phyloP scores from a whole-genome alignment of 164 flowering plant species.

The Liquidambar formosana region DNA sequence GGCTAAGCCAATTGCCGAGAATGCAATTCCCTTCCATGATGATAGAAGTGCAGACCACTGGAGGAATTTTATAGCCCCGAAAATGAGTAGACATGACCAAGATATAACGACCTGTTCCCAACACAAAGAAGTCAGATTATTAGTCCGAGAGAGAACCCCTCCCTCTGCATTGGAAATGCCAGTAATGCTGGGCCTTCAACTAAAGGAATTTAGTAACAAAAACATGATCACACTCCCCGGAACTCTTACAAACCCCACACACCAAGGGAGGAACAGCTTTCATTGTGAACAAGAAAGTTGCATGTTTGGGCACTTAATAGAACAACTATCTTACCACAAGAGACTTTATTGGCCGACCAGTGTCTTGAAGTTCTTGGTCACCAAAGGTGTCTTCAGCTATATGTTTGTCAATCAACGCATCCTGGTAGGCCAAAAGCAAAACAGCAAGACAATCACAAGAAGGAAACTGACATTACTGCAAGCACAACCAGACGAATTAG shows the following conservation, averaged over 20 bases:
- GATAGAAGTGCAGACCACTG: slow-evolving; percentile 49
- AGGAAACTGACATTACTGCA: background rate
- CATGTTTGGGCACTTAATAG: background rate
- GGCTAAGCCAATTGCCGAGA: slow-evolving; percentile 35
- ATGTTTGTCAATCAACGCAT: slow-evolving; percentile 47
- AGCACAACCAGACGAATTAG: background rate
- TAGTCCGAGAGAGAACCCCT: background rate
- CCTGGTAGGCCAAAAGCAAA: slow-evolving; percentile 29
- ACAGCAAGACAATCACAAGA: slow-evolving; percentile 13
- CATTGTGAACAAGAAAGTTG: no score
- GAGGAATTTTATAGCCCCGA: slow-evolving; percentile 48
- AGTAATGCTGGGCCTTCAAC: no score
- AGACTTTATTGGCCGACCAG: slow-evolving; percentile 42
- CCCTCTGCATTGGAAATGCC: no score
- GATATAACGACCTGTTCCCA: slow-evolving; percentile 45
- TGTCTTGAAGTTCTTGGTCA: slow-evolving; percentile 33
- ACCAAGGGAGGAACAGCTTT: background rate
- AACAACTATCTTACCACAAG: slow-evolving; percentile 34
- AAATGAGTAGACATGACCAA: slow-evolving; percentile 47
- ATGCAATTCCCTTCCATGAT: slow-evolving; percentile 56
- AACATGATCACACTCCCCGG: no score
- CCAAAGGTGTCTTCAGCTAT: slow-evolving; percentile 39
- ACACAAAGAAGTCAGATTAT: background rate
- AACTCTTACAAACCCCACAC: background rate
- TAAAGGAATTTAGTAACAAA: no score